These are phyloP conservation scores for Entonaema liquescens DNA, from an alignment of 495 filamentous ascomycete genomes.

Conservation along the genomic window DNA sequence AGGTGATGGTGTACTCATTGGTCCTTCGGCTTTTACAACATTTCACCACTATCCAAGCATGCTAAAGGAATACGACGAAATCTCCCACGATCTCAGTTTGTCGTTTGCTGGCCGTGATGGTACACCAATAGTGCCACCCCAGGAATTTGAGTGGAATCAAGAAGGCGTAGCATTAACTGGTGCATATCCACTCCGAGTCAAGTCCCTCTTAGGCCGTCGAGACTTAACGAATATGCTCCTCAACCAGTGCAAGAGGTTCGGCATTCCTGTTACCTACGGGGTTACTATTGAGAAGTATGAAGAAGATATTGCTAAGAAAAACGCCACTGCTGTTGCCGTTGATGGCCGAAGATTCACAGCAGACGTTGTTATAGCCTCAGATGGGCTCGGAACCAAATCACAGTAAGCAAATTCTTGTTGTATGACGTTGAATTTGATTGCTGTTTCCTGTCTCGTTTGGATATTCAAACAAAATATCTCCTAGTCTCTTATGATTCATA, in stretches of 20 bases:
- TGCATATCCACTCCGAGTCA: constrained; percentile 22
- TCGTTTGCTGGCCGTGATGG: constrained; percentile 49
- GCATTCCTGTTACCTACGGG: constrained; percentile 55
- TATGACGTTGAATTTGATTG: neutral
- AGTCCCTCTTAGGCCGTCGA: constrained; percentile 21
- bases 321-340: constrained; percentile 56
- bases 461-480: neutral
- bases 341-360: constrained; percentile 56
- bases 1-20: constrained; percentile 46
- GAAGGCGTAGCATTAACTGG: constrained; percentile 5
- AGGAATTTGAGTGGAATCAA: constrained; percentile 29
- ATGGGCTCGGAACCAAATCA: constrained; percentile 65
- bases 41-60: constrained; percentile 60
- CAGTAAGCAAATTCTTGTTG: constrained; percentile 48
- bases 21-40: constrained; percentile 41
- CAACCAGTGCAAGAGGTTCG: constrained; percentile 50
- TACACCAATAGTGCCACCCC: constrained; percentile 36
- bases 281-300: constrained; percentile 49
- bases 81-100: constrained; percentile 44
- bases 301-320: constrained; percentile 50
- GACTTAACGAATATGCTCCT: constrained; percentile 55
- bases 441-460: neutral
- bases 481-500: neutral
- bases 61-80: constrained; percentile 48
- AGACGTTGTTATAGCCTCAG: constrained; percentile 64